phyloP scores from a whole-genome alignment of 2,329 filamentous ascomycete species.

The Fusarium sp. region DNA sequence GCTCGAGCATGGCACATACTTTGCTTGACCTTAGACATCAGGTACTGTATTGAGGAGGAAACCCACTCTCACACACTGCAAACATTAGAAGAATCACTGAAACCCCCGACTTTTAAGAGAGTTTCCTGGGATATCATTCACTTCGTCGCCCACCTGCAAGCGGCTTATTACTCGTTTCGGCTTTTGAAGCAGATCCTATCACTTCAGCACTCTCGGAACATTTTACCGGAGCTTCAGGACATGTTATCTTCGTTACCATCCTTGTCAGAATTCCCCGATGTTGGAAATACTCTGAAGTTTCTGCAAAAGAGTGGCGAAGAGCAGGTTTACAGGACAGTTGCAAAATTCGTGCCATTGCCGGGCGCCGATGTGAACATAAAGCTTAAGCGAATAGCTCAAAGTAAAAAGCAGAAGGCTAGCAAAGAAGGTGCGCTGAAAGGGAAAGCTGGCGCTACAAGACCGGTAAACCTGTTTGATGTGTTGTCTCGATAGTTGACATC shows the following conservation, averaged over 20 bases:
- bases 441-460: slow-evolving; percentile 6
- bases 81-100: slow-evolving; percentile 32
- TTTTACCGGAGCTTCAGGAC: slow-evolving; percentile 28
- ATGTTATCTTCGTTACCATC: slow-evolving; percentile 42
- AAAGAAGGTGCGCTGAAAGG: slow-evolving; percentile 11
- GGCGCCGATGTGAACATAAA: not conserved
- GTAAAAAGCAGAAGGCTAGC: slow-evolving; percentile 21
- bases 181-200: slow-evolving; percentile 52
- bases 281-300: slow-evolving; percentile 29
- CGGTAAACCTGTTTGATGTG: slow-evolving; percentile 40
- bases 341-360: slow-evolving; percentile 32
- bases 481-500: slow-evolving; percentile 26
- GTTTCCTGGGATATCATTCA: slow-evolving; percentile 67
- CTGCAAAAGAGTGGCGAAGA: slow-evolving; percentile 25
- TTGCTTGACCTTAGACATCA: slow-evolving; percentile 44
- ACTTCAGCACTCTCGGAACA: slow-evolving; percentile 7
- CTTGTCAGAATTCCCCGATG: slow-evolving; percentile 40
- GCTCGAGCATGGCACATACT: slow-evolving; percentile 41
- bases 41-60: slow-evolving; percentile 42
- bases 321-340: slow-evolving; percentile 20
- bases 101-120: not conserved
- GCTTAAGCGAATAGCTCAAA: not conserved
- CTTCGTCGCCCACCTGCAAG: slow-evolving; percentile 67
- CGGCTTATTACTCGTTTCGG: slow-evolving; percentile 69
- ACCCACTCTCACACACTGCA: slow-evolving; percentile 42